Evolutionary conservation across 305 asterid species (phyloP).

Genomic region (Solanum hybrid): DNA sequence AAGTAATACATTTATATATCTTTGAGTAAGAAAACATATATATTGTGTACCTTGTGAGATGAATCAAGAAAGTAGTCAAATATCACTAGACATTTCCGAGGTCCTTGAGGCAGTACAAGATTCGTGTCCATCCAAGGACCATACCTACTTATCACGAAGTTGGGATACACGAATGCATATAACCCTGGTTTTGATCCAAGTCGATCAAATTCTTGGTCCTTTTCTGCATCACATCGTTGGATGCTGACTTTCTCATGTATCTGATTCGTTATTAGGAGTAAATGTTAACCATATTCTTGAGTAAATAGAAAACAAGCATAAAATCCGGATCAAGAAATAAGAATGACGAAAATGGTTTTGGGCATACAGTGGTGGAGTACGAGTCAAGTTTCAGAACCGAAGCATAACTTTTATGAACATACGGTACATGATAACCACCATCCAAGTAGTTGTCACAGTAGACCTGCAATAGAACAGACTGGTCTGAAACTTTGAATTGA

Average conservation of each 20-base stretch:
- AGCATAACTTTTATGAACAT: constrained; percentile 81
- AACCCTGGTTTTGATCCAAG: constrained; percentile 60
- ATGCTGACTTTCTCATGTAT: constrained; percentile 77
- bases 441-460: constrained; percentile 90
- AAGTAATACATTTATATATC: neutral
- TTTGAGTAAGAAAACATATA: neutral
- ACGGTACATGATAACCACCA: constrained; percentile 87
- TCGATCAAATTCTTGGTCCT: constrained; percentile 37
- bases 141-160: constrained; percentile 41
- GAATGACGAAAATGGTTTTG: neutral
- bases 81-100: constrained; percentile 66
- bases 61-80: constrained; percentile 66
- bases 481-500: too few species aligned
- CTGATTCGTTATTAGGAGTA: constrained; percentile 21
- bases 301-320: neutral
- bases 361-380: constrained; percentile 49
- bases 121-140: constrained; percentile 99
- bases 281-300: neutral
- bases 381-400: constrained; percentile 67
- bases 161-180: constrained; percentile 77
- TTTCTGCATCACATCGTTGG: constrained; percentile 39
- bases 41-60: constrained; percentile 67
- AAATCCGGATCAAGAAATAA: neutral
- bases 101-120: constrained; percentile 69
- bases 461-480: constrained; percentile 40